phyloP scores from a whole-genome alignment of 2,329 filamentous ascomycete species.

The Trichoderma polysporum region DNA sequence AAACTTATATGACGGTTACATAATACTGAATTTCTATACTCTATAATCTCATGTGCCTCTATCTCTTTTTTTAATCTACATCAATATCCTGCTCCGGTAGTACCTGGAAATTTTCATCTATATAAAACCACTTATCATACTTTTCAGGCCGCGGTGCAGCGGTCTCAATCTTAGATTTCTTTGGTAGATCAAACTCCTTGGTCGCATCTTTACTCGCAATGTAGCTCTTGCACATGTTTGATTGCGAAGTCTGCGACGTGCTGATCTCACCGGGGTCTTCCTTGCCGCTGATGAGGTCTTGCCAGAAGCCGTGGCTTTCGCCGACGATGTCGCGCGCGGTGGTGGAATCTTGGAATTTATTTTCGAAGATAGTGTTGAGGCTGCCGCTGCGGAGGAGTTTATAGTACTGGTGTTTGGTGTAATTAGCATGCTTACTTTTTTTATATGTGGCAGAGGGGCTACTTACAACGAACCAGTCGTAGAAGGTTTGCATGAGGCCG shows the following conservation, averaged over 20 bases:
- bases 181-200: constrained; percentile 34
- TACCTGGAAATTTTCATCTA: constrained; percentile 35
- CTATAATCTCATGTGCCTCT: not conserved
- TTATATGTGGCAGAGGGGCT: not conserved
- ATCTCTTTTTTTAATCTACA: not conserved
- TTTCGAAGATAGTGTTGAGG: constrained; percentile 38
- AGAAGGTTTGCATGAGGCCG: constrained; percentile 35
- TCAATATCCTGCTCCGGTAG: constrained; percentile 25
- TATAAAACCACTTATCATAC: constrained; percentile 41
- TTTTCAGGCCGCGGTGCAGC: constrained; percentile 33
- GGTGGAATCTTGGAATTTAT: constrained; percentile 37
- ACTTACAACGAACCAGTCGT: constrained; percentile 42
- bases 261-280: constrained; percentile 40
- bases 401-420: constrained; percentile 37
- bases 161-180: constrained; percentile 31
- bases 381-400: constrained; percentile 40
- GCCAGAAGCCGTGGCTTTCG: constrained; percentile 42
- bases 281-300: constrained; percentile 39
- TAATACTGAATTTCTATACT: not conserved
- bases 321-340: constrained; percentile 34
- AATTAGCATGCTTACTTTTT: not conserved
- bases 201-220: constrained; percentile 35
- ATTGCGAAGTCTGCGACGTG: constrained; percentile 41
- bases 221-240: constrained; percentile 34
- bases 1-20: not conserved